Percentiles rank a stretch among this genome's conserved stretches.
Evolutionary conservation across 2,329 filamentous ascomycete species (phyloP).

Genomic region (Pyrenophora teres): DNA sequence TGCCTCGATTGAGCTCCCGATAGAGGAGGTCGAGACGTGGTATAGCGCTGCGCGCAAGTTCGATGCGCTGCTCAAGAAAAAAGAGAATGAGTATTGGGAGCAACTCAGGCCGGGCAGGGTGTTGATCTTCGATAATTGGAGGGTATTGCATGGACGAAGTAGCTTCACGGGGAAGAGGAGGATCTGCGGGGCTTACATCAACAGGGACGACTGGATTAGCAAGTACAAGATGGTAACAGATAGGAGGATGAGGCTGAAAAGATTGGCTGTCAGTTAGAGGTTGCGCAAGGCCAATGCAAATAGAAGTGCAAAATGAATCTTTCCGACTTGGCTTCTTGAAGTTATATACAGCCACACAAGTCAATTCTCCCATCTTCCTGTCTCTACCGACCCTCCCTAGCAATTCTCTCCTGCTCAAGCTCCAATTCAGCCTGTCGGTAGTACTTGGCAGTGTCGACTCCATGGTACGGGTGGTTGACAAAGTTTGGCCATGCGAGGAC

Average conservation of each 20-base stretch:
- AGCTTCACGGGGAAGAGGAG: slow-evolving; percentile 82
- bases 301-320: slow-evolving; percentile 36
- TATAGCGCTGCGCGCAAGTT: slow-evolving; percentile 80
- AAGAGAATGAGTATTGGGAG: slow-evolving; percentile 74
- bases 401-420: slow-evolving; percentile 72
- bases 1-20: slow-evolving; percentile 65
- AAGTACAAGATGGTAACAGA: slow-evolving; percentile 26
- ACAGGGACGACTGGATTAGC: slow-evolving; percentile 37
- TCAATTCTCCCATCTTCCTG: slow-evolving; percentile 17
- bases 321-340: slow-evolving; percentile 20
- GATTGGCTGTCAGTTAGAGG: neutral
- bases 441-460: slow-evolving; percentile 98
- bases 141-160: slow-evolving; percentile 84
- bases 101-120: slow-evolving; percentile 79
- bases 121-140: slow-evolving; percentile 96
- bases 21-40: slow-evolving; percentile 65
- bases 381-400: slow-evolving; percentile 14
- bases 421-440: slow-evolving; percentile 94
- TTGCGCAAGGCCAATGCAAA: neutral
- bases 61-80: slow-evolving; percentile 68
- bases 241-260: slow-evolving; percentile 17
- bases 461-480: slow-evolving; percentile 86
- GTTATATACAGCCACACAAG: slow-evolving; percentile 36
- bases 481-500: slow-evolving; percentile 97
- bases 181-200: slow-evolving; percentile 81